Evolutionary conservation across 2,329 filamentous ascomycete genomes (phyloP), one percentile per base, ranked within the genome.

Genomic region (Colletotrichum aenigma): DNA sequence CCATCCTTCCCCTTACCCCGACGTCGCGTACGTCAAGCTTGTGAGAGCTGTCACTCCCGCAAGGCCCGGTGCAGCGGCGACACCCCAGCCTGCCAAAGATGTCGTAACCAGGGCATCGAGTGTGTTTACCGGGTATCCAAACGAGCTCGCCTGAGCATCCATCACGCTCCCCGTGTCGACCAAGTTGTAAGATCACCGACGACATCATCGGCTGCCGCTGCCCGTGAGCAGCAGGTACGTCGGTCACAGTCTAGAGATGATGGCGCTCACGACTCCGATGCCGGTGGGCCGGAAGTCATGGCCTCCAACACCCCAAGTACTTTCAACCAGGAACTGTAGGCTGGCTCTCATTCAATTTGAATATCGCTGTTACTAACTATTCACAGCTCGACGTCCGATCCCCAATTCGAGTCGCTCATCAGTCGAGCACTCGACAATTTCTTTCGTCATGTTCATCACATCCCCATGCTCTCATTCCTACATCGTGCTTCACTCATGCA

Each of bases 401-500:
- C 87, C 76, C 84, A 84, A 62, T 83, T 89, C 77, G 88, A 91
- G 78, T 83, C 86, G 26, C 80, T 91, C 30, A 88, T 90, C 55
- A 84, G 87, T 66, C 87, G 87, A 52, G 89, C 89, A 7, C 90
- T 91, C 77, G 89, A 89, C 78, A 87, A 88, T 78, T 91, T 91
- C 82, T 91, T 91, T 80, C 88, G 88, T 56, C 88, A 91, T 79
- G 86, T 91, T 55, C 89, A 91, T 81, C 90, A 91, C 76, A 89
- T 91, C 67, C 89, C 90, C 60, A 89, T 90, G 78, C 90, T 89
- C 82, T 90, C 89, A 13, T 92, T 91, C 72, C 82, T 92, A 18
- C 90, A 92, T 78, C 89, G 89, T 30, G 89, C 90, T 15, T 91
- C 90, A 3, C 87, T 91, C 28, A 91, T 91, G 89, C 89, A 91